These are phyloP conservation scores for Melanogaster broomeanus DNA, from an alignment of 768 basidiomycete genomes.

Conservation along the genomic window DNA sequence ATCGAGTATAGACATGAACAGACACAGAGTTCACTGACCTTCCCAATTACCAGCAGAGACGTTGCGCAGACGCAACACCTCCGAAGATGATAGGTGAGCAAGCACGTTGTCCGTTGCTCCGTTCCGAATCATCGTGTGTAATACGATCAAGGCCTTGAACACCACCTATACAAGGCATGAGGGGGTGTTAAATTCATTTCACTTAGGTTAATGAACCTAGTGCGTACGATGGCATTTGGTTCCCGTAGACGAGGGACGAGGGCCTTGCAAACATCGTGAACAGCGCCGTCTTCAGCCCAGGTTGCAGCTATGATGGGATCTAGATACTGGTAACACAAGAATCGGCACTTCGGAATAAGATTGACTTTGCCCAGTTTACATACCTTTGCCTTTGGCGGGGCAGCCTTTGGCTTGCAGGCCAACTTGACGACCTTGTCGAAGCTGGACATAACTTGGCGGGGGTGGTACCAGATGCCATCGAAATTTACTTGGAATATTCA, in stretches of 20 bases:
- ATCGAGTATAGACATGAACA: background rate
- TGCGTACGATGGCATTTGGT: slow-evolving; percentile 84
- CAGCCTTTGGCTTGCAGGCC: slow-evolving; percentile 97
- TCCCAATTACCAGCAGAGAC: slow-evolving; percentile 86
- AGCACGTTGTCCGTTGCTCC: slow-evolving; percentile 96
- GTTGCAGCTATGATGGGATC: slow-evolving; percentile 96
- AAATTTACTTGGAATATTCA: slow-evolving; percentile 5
- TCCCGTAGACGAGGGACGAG: slow-evolving; percentile 84
- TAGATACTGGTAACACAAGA: slow-evolving; percentile 65
- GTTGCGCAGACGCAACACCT: slow-evolving; percentile 80
- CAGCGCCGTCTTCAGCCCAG: slow-evolving; percentile 93
- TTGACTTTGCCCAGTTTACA: slow-evolving; percentile 7
- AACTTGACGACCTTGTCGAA: slow-evolving; percentile 93
- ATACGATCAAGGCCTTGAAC: slow-evolving; percentile 95
- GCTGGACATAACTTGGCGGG: slow-evolving; percentile 56
- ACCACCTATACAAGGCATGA: slow-evolving; percentile 60
- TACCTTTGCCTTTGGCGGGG: slow-evolving; percentile 95
- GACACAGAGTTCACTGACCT: slow-evolving; percentile 47
- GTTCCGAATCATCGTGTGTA: slow-evolving; percentile 96
- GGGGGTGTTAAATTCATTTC: background rate
- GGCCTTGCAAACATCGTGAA: slow-evolving; percentile 91
- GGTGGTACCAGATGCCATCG: slow-evolving; percentile 4
- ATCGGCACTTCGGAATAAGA: background rate
- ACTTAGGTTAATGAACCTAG: background rate
- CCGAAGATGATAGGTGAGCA: slow-evolving; percentile 75